A percentile compares a stretch with the other conserved stretches of the same genome.
Conservation (phyloP, 2,329 filamentous ascomycete genomes). For the Colletotrichum melonis region DNA sequence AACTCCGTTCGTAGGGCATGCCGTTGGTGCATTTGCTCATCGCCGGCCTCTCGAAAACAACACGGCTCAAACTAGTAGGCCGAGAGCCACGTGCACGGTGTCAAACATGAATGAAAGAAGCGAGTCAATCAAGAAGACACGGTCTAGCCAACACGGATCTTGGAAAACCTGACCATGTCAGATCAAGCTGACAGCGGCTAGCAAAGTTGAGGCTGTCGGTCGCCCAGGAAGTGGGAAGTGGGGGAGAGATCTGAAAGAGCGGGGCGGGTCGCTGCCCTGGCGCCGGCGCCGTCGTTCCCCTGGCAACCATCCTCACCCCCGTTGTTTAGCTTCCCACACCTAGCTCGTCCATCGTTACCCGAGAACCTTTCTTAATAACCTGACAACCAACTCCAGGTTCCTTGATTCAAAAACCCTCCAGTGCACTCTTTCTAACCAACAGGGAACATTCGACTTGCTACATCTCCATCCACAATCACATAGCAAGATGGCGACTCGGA, state of each 20-base stretch:
- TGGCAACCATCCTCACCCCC: slow-evolving; percentile 28
- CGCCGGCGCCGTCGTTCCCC: slow-evolving; percentile 20
- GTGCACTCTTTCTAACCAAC: slow-evolving; percentile 28
- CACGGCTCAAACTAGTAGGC: not conserved
- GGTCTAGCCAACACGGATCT: not conserved
- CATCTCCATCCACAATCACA: slow-evolving; percentile 17
- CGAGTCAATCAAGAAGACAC: not conserved
- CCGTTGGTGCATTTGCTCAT: no score
- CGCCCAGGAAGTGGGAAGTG: slow-evolving; percentile 21
- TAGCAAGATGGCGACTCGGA: slow-evolving; percentile 75
- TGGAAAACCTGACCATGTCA: slow-evolving; percentile 4
- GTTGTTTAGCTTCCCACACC: slow-evolving; percentile 29
- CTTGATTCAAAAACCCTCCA: slow-evolving; percentile 12
- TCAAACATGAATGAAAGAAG: not conserved
- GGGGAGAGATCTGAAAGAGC: slow-evolving; percentile 19
- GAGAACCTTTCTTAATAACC: slow-evolving; percentile 29
- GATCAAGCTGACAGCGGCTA: slow-evolving; percentile 23
- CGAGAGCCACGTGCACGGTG: not conserved
- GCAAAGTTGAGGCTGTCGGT: slow-evolving; percentile 8
- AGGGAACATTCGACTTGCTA: slow-evolving; percentile 30
- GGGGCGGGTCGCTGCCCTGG: slow-evolving; percentile 34
- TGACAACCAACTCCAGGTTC: slow-evolving; percentile 6
- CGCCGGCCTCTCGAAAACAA: not conserved
- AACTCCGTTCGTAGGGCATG: no score
- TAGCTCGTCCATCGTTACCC: slow-evolving; percentile 22